phyloP scores from a whole-genome alignment of 768 basidiomycete species.

The Xerocomus brunneocitrinus region DNA sequence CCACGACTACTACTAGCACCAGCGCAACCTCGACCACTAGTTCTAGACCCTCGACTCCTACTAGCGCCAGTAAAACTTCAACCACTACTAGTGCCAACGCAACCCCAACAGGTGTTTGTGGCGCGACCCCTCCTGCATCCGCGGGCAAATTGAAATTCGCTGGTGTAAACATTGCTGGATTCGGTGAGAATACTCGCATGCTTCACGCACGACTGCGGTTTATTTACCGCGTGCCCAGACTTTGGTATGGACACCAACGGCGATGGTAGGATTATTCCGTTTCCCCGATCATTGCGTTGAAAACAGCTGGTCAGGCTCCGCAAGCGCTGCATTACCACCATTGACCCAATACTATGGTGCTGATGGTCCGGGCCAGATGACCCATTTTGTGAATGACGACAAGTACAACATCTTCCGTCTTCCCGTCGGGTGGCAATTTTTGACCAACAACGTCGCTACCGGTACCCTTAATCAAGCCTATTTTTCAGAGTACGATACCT shows the following conservation, averaged over 20 bases:
- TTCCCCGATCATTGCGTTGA: not conserved
- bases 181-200: conserved; percentile 25
- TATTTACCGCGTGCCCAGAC: conserved; percentile 22
- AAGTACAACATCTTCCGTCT: conserved; percentile 56
- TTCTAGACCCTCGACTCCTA: too few species aligned
- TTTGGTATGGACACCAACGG: conserved; percentile 49
- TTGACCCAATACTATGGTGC: not conserved
- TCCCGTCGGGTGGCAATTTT: conserved; percentile 58
- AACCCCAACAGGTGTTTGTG: not conserved
- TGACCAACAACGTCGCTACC: conserved; percentile 36
- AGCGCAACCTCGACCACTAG: not conserved
- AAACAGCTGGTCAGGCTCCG: not conserved
- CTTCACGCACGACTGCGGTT: not conserved
- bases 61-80: not conserved
- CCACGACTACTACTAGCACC: not conserved
- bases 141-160: conserved; percentile 27
- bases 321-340: not conserved
- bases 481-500: conserved; percentile 51
- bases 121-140: not conserved
- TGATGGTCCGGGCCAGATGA: conserved; percentile 46
- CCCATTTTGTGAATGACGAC: conserved; percentile 53
- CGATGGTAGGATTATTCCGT: conserved; percentile 32
- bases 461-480: conserved; percentile 40
- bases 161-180: conserved; percentile 53
- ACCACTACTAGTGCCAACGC: not conserved